Evolutionary conservation across 176 grass and related monocot genomes (phyloP).

Genomic region (Melocanna baccifera): DNA sequence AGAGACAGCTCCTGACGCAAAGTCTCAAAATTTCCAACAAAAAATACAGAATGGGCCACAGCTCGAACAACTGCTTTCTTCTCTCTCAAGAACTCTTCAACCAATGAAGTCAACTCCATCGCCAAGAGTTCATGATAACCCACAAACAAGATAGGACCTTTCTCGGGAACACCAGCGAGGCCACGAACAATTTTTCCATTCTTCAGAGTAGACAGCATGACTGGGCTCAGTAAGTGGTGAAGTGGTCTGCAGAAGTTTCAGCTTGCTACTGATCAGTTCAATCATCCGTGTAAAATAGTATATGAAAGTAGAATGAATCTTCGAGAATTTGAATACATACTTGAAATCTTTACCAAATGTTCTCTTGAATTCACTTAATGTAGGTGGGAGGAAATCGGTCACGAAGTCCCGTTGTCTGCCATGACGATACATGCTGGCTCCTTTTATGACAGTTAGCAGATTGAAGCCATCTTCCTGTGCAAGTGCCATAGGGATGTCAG

Average conservation of each 20-base stretch:
- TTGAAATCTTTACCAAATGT: conserved; percentile 40
- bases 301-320: background rate
- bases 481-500: background rate
- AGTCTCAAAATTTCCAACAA: conserved; percentile 29
- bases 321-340: conserved; percentile 18
- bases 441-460: conserved; percentile 66
- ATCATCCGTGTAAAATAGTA: background rate
- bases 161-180: conserved; percentile 53
- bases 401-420: conserved; percentile 41
- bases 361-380: conserved; percentile 67
- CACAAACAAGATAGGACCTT: conserved; percentile 70
- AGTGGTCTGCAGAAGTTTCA: conserved; percentile 43
- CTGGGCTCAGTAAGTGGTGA: conserved; percentile 43
- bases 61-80: conserved; percentile 35
- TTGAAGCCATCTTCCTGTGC: conserved; percentile 67
- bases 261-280: background rate
- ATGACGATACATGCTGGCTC: conserved; percentile 48
- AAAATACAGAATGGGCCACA: conserved; percentile 44
- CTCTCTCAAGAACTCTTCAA: conserved; percentile 57
- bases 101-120: conserved; percentile 45
- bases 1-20: conserved; percentile 36
- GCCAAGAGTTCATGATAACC: conserved; percentile 61
- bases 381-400: conserved; percentile 63
- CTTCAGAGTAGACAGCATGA: conserved; percentile 51
- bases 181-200: conserved; percentile 54